These are phyloP conservation scores for Tagetes patula DNA, from an alignment of 129 eudicot species.

Conservation along the genomic window DNA sequence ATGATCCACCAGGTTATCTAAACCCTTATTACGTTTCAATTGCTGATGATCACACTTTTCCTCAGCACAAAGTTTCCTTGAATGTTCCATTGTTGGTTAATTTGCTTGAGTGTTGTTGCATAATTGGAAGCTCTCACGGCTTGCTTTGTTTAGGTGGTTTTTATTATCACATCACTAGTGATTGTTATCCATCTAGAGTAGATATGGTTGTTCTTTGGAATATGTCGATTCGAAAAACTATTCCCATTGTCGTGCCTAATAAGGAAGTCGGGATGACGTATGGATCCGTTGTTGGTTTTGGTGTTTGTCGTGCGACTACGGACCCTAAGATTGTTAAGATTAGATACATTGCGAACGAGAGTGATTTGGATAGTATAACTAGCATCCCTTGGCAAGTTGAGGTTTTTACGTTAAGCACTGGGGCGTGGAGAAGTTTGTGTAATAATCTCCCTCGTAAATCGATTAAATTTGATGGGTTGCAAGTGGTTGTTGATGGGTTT, in stretches of 20 bases:
- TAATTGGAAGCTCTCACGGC: conserved; percentile 6
- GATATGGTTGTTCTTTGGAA: neutral
- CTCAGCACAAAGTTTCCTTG: neutral
- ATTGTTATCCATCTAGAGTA: neutral
- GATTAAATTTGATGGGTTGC: neutral
- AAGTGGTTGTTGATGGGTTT: neutral
- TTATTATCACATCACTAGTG: conserved; percentile 6
- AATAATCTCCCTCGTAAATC: neutral
- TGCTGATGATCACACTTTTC: neutral
- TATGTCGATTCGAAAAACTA: neutral
- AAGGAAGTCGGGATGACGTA: neutral
- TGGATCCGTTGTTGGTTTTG: conserved; percentile 40
- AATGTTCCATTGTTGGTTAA: neutral
- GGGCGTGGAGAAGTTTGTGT: neutral
- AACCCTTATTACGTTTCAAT: neutral
- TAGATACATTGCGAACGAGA: conserved; percentile 3
- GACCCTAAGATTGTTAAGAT: conserved; percentile 39
- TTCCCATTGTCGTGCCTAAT: neutral
- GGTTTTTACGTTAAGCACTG: neutral
- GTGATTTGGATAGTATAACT: neutral
- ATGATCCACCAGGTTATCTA: neutral
- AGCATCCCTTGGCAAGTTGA: neutral
- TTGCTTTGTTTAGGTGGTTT: neutral
- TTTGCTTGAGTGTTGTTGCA: too few species aligned
- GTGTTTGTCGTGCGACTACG: conserved; percentile 28